Evolutionary conservation across 2,329 filamentous ascomycete species (phyloP).

Genomic region (Colletotrichum cereale): DNA sequence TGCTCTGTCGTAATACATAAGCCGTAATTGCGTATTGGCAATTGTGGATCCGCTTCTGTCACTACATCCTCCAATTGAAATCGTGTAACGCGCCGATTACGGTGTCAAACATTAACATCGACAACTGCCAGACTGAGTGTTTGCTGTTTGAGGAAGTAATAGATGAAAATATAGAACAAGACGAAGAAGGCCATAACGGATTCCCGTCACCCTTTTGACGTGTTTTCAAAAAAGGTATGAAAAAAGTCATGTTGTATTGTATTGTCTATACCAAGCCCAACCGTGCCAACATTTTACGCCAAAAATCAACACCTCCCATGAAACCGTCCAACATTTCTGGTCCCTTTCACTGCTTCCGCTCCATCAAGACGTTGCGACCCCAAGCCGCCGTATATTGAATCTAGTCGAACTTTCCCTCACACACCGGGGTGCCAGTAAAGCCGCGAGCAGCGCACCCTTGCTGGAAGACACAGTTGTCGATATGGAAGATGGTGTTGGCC

Average conservation of each 20-base stretch:
- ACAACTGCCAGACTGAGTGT: slow-evolving; percentile 54
- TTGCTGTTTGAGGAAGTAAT: slow-evolving; percentile 48
- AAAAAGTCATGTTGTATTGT: no score
- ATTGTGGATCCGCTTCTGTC: no score
- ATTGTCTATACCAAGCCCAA: background rate
- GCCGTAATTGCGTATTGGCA: no score
- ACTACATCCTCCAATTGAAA: no score
- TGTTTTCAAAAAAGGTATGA: no score
- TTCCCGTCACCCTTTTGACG: slow-evolving; percentile 47
- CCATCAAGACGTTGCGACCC: no score
- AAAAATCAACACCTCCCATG: background rate
- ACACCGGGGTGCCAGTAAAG: background rate
- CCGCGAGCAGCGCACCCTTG: background rate
- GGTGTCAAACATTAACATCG: slow-evolving; percentile 56
- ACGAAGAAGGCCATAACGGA: slow-evolving; percentile 56
- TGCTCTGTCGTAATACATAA: no score
- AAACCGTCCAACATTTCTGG: background rate
- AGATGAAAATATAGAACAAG: slow-evolving; percentile 56
- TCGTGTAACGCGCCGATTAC: no score
- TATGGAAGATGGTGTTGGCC: background rate
- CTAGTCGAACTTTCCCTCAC: background rate
- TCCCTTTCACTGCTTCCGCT: no score
- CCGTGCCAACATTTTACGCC: no score
- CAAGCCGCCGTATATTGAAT: background rate
- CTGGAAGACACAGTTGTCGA: background rate